Evolutionary conservation across 2,329 filamentous ascomycete genomes (phyloP).

Genomic region (Cordyceps javanica): DNA sequence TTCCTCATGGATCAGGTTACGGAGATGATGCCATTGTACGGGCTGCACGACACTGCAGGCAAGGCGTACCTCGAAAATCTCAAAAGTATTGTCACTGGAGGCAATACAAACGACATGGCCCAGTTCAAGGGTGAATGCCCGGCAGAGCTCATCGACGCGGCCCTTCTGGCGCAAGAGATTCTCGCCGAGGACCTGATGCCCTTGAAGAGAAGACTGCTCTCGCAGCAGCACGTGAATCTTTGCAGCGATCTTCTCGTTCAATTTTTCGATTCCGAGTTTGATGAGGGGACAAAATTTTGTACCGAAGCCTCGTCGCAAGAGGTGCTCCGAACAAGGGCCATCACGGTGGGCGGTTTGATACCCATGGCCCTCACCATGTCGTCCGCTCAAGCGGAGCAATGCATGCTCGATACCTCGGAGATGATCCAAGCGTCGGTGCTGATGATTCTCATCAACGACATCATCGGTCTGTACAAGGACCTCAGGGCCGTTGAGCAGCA

Average conservation of each 20-base stretch:
- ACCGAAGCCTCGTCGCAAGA: conserved; percentile 2
- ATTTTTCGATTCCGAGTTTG: conserved; percentile 5
- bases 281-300: conserved; percentile 3
- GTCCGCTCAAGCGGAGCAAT: background rate
- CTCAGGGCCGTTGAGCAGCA: background rate
- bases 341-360: conserved; percentile 1
- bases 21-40: conserved; percentile 5
- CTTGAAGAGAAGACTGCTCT: background rate
- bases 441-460: conserved; percentile 7
- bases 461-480: conserved; percentile 11
- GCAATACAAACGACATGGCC: background rate
- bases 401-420: background rate
- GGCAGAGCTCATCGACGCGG: background rate
- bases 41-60: conserved; percentile 3
- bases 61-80: conserved; percentile 8
- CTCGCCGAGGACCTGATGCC: conserved; percentile 10
- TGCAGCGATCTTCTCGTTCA: conserved; percentile 3
- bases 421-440: background rate
- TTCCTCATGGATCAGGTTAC: conserved; percentile 9
- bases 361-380: conserved; percentile 7
- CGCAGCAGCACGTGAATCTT: background rate
- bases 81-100: background rate
- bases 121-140: background rate
- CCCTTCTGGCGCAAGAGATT: background rate
- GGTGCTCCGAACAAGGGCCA: background rate